Conservation (phyloP, 2,329 filamentous ascomycete species). For the Moelleriella libera region DNA sequence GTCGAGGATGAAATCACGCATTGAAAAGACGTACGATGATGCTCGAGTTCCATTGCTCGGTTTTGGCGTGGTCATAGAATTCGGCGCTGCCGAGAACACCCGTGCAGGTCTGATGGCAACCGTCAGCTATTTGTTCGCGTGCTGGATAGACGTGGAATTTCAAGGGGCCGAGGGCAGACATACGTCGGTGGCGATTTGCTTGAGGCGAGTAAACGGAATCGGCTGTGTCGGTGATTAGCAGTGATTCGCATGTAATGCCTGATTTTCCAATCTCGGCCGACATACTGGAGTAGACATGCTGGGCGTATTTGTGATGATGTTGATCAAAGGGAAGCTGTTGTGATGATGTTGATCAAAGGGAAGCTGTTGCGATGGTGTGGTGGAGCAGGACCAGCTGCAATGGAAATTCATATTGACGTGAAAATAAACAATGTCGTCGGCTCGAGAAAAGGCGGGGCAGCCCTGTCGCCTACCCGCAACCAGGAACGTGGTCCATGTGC, state of each 20-base stretch:
- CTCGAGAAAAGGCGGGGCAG: background rate
- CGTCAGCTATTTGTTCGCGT: background rate
- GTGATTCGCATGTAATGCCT: background rate
- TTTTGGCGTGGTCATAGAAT: conserved; percentile 77
- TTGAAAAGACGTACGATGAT: conserved; percentile 63
- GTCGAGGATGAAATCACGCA: background rate
- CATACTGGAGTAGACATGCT: conserved; percentile 25
- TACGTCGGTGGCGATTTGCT: conserved; percentile 78
- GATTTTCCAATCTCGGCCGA: background rate
- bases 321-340: background rate
- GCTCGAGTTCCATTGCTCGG: conserved; percentile 74
- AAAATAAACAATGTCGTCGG: background rate
- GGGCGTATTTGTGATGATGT: conserved; percentile 6
- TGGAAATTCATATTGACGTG: background rate
- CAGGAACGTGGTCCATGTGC: too few species aligned
- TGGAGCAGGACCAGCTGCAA: background rate
- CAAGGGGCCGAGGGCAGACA: conserved; percentile 15
- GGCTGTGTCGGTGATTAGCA: conserved; percentile 35
- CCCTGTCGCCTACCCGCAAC: too few species aligned
- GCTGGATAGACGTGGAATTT: background rate
- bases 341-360: background rate
- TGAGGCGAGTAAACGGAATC: conserved; percentile 60
- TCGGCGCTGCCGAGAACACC: conserved; percentile 58
- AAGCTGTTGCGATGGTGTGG: too few species aligned
- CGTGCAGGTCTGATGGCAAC: conserved; percentile 56